These are phyloP conservation scores for Pseudogymnoascus verrucosus DNA, from an alignment of 2,329 filamentous ascomycete genomes.

Conservation along the genomic window DNA sequence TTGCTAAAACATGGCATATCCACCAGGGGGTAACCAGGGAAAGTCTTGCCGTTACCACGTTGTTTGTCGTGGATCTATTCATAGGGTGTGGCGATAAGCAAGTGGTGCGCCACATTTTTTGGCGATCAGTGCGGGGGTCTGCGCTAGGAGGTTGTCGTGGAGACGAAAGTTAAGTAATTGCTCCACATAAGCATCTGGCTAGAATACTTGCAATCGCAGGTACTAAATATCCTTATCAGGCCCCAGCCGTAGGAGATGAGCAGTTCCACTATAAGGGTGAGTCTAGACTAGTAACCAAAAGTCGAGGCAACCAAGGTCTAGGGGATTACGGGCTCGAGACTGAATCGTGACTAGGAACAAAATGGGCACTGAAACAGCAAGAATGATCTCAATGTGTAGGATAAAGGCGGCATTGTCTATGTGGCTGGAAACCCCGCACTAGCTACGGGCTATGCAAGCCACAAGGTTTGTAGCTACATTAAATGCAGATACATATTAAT, in stretches of 20 bases:
- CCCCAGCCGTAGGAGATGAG: neutral
- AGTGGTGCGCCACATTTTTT: neutral
- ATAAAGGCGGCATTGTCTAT: neutral
- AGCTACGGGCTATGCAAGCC: neutral
- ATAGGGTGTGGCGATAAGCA: neutral
- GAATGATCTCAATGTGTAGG: neutral
- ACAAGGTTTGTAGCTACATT: neutral
- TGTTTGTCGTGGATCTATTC: neutral
- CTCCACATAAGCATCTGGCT: neutral
- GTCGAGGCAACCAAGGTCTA: neutral
- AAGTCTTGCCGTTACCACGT: neutral
- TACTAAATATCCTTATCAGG: neutral
- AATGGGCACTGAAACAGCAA: neutral
- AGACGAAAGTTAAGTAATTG: neutral
- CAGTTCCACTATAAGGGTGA: neutral
- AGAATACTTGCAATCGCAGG: neutral
- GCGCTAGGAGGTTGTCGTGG: neutral
- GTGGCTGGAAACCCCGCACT: neutral
- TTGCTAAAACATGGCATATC: conserved; percentile 1
- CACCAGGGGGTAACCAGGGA: neutral
- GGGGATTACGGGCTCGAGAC: neutral
- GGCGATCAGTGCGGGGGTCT: neutral
- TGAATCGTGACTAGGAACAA: neutral
- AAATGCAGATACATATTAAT: neutral
- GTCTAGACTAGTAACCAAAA: neutral